These are phyloP conservation scores for Fraxinus angustifolia DNA, from an alignment of 305 asterid species.

Conservation along the genomic window DNA sequence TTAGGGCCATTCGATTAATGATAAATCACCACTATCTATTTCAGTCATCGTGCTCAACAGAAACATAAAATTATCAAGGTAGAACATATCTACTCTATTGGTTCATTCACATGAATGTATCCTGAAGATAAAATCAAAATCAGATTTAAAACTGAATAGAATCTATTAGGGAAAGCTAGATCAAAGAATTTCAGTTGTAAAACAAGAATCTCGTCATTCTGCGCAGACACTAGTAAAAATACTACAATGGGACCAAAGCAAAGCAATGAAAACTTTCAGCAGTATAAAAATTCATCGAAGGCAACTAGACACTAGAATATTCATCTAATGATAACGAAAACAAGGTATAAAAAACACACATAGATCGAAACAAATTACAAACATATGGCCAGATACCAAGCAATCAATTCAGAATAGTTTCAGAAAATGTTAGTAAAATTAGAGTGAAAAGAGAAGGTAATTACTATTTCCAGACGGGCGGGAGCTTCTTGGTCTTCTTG, in stretches of 20 bases:
- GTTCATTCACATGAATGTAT: background rate
- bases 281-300: background rate
- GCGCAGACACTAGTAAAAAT: background rate
- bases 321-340: background rate
- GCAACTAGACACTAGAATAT: background rate
- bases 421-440: background rate
- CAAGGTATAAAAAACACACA: background rate
- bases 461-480: constrained; percentile 91
- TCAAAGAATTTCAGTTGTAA: background rate
- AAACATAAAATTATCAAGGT: background rate
- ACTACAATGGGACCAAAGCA: background rate
- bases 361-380: too few species aligned
- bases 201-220: background rate
- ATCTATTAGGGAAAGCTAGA: too few species aligned
- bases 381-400: background rate
- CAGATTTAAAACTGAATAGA: background rate
- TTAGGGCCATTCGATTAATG: background rate
- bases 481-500: constrained; percentile 93
- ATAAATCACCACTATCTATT: background rate
- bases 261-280: background rate
- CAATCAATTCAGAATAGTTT: background rate
- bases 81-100: background rate
- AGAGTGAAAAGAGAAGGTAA: background rate
- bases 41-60: background rate
- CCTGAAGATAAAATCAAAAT: background rate